These are phyloP conservation scores for Lyophyllum atratum DNA, from an alignment of 768 basidiomycete species.

Conservation along the genomic window DNA sequence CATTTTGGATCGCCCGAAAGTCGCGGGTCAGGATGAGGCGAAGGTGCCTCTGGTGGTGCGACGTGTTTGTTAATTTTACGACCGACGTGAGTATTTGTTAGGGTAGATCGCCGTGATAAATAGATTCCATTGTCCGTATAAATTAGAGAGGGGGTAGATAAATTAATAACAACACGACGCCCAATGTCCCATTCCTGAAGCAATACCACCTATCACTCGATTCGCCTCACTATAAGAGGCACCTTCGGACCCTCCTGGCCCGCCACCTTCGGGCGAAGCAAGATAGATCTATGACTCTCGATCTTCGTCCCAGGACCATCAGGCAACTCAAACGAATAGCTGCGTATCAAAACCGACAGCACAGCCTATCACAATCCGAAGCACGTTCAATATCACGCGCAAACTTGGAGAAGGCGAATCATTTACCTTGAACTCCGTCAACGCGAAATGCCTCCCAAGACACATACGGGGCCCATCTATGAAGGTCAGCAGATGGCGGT, in stretches of 20 bases:
- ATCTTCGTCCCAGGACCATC: slow-evolving; percentile 34
- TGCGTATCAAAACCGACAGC: slow-evolving; percentile 40
- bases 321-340: slow-evolving; percentile 41
- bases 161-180: too few species aligned
- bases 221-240: slow-evolving; percentile 31
- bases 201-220: slow-evolving; percentile 6
- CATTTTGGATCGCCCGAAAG: slow-evolving; percentile 36
- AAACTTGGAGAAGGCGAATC: neutral
- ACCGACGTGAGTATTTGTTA: too few species aligned
- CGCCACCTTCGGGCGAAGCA: slow-evolving; percentile 36
- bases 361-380: slow-evolving; percentile 32
- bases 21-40: slow-evolving; percentile 31
- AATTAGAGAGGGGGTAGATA: too few species aligned
- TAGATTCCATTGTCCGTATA: too few species aligned
- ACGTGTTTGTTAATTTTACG: slow-evolving; percentile 6
- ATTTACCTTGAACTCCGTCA: slow-evolving; percentile 42
- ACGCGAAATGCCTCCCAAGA: slow-evolving; percentile 43
- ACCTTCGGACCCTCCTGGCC: slow-evolving; percentile 30
- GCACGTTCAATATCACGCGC: neutral
- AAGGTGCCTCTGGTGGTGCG: slow-evolving; percentile 32
- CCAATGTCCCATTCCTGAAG: too few species aligned
- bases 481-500: slow-evolving; percentile 44
- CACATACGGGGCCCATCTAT: slow-evolving; percentile 47
- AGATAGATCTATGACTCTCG: slow-evolving; percentile 28
- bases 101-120: too few species aligned